Evolutionary conservation across 345 rosid species (phyloP), one percentile per base, ranked within the genome.

Genomic region (Citrus medica): DNA sequence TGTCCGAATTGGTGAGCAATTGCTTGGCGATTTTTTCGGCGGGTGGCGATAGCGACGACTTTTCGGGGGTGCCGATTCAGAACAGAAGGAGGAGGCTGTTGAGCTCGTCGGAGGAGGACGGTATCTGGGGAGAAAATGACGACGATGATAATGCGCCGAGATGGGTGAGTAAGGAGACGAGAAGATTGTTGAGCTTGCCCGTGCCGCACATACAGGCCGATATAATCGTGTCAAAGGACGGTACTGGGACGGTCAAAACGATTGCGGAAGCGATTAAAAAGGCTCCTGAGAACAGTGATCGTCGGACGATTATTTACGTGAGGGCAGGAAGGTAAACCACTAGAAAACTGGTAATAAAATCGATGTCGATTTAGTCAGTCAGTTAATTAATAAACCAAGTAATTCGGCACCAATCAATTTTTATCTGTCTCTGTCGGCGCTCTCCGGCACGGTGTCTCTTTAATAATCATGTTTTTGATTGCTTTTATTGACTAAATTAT

Each of bases 1-100:
- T 96, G 63, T 89, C 99, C 27, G 98, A 96, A 85, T 83, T 96
- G 38, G 95, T 94, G 19, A 96, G 99, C 13, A 96, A 94, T 74
- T 96, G 98, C 81, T 68, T 96, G 59, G 92, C 99, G 17, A 94
- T 96, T 1, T 96, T 89, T 72, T 71, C 98, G 13, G 89, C 88
- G 33, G 79, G 58, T 4, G 51, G 17, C n/a, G 81, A 71, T 24
- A 74, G 84, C 24, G 83, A 81, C 75, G 97, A 94, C 33, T 96
- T 94, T 83, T 70, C 86, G 17, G 99, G 99, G 21, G 91, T 96
- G 3, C 99, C 99, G 70, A 89, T 94, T 69, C 93, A 96, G 90
- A 96, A 94, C 81, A 73, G 82, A 83, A 79, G 99, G 79, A 83
- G 93, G 74, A 46, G 90, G 80, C n/a, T 84, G 22, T 5, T 53